Percentiles rank a stretch among this genome's conserved stretches.
Evolutionary conservation across 2,329 filamentous ascomycete genomes (phyloP).

Genomic region (Elsinoe australis): DNA sequence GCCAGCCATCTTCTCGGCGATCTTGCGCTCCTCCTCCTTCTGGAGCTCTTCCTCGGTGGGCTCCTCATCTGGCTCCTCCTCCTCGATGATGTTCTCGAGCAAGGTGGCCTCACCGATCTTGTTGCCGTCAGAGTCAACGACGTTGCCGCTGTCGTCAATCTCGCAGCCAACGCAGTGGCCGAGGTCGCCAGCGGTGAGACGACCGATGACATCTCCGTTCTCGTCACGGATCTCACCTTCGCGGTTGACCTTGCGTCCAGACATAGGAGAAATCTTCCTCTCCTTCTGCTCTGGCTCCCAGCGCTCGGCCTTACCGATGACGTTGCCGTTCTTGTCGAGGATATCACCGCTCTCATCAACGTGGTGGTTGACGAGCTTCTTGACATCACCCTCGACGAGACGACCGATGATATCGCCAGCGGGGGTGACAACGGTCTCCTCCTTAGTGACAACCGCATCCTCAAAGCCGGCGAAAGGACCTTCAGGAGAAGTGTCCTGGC

Average conservation of each 20-base stretch:
- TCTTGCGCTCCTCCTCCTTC: slow-evolving; percentile 61
- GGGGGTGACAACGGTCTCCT: slow-evolving; percentile 46
- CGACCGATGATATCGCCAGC: slow-evolving; percentile 43
- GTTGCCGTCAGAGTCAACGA: slow-evolving; percentile 51
- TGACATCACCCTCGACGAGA: slow-evolving; percentile 43
- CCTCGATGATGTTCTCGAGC: slow-evolving; percentile 50
- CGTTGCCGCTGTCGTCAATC: slow-evolving; percentile 47
- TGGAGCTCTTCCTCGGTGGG: slow-evolving; percentile 48
- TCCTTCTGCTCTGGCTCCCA: slow-evolving; percentile 49
- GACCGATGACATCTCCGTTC: slow-evolving; percentile 44
- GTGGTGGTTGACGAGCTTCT: slow-evolving; percentile 45
- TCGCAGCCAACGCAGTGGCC: slow-evolving; percentile 47
- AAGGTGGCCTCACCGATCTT: slow-evolving; percentile 57
- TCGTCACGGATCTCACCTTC: slow-evolving; percentile 47
- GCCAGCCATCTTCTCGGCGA: slow-evolving; percentile 66
- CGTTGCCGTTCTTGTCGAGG: slow-evolving; percentile 47
- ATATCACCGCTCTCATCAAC: slow-evolving; percentile 48
- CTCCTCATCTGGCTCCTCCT: slow-evolving; percentile 53
- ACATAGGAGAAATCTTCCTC: slow-evolving; percentile 53
- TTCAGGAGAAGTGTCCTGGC: slow-evolving; percentile 44
- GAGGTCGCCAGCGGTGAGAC: slow-evolving; percentile 45
- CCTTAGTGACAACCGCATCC: slow-evolving; percentile 48
- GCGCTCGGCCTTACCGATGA: slow-evolving; percentile 46
- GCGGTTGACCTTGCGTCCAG: slow-evolving; percentile 47
- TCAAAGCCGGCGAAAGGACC: slow-evolving; percentile 56